Evolutionary conservation across 1,284 basidiomycete species (phyloP).

Genomic region (Ustilago sp.): DNA sequence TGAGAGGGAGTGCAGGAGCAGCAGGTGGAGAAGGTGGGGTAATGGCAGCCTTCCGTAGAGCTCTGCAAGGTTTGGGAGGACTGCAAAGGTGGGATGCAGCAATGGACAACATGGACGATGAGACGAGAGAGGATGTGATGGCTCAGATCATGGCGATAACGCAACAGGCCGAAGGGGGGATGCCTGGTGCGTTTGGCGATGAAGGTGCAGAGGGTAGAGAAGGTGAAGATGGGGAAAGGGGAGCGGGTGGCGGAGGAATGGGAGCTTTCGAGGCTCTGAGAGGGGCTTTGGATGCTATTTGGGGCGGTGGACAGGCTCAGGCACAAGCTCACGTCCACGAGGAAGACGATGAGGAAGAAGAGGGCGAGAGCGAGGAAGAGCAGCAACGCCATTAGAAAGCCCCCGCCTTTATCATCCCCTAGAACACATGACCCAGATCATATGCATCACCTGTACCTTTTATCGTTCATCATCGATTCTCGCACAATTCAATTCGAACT

Average conservation of each 20-base stretch:
- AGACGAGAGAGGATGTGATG: slow-evolving; percentile 55
- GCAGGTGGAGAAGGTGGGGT: slow-evolving; percentile 18
- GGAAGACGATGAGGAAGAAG: slow-evolving; percentile 10
- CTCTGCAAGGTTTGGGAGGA: slow-evolving; percentile 30
- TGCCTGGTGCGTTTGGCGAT: slow-evolving; percentile 40
- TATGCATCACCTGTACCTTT: neutral
- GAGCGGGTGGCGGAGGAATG: slow-evolving; percentile 7
- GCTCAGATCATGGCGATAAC: slow-evolving; percentile 54
- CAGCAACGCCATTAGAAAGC: neutral
- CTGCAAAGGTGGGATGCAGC: slow-evolving; percentile 51
- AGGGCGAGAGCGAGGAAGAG: slow-evolving; percentile 4
- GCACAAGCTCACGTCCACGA: neutral
- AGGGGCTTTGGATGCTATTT: slow-evolving; percentile 41
- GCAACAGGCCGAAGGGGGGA: slow-evolving; percentile 24
- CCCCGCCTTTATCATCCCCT: neutral
- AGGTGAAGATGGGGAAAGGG: slow-evolving; percentile 14
- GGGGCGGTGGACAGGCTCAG: slow-evolving; percentile 23
- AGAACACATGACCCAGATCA: too few relatives aligned
- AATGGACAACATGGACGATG: slow-evolving; percentile 61
- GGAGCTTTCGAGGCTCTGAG: slow-evolving; percentile 42
- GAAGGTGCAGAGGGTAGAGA: slow-evolving; percentile 12
- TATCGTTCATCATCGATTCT: too few relatives aligned
- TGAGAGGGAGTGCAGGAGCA: slow-evolving; percentile 2
- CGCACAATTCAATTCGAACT: too few relatives aligned
- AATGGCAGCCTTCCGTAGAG: slow-evolving; percentile 43